A percentile compares a stretch with the other conserved stretches of the same genome.
Conservation (phyloP, 1,284 basidiomycete genomes). For the Rhodotorula sp. region DNA sequence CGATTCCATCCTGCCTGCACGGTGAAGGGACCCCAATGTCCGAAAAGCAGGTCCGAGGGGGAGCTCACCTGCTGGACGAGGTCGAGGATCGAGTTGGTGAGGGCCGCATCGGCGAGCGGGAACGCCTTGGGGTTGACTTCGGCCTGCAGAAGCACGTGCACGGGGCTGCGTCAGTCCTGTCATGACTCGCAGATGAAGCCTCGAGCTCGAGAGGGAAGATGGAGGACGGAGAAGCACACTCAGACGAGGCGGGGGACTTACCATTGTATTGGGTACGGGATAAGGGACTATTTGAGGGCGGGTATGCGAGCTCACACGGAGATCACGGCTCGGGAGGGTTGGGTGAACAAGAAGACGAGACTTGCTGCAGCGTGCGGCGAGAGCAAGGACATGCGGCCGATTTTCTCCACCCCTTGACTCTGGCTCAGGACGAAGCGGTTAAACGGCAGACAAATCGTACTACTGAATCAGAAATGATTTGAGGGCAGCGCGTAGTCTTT, state of each 20-base stretch:
- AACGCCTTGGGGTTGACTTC: conserved; percentile 72
- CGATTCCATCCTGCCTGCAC: neutral
- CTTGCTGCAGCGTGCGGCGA: too few relatives aligned
- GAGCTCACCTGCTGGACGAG: conserved; percentile 39
- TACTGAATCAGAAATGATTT: too few relatives aligned
- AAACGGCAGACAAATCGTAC: too few relatives aligned
- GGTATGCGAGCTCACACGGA: conserved; percentile 36
- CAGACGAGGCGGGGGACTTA: neutral
- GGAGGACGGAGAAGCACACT: neutral
- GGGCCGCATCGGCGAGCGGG: conserved; percentile 80
- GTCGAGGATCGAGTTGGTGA: conserved; percentile 86
- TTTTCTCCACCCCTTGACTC: neutral
- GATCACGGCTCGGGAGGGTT: conserved; percentile 36
- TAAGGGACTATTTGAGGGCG: neutral
- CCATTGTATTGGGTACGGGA: conserved; percentile 4
- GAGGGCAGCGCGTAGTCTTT: too few relatives aligned
- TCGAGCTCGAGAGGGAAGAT: neutral
- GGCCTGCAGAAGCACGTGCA: neutral
- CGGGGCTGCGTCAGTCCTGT: neutral
- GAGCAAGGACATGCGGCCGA: neutral
- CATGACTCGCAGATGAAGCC: neutral
- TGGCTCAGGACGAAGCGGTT: too few relatives aligned
- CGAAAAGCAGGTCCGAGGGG: neutral
- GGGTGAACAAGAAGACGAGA: neutral
- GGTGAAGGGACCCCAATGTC: neutral